phyloP scores from a whole-genome alignment of 2,329 filamentous ascomycete species.

The Exserohilum rostratum region DNA sequence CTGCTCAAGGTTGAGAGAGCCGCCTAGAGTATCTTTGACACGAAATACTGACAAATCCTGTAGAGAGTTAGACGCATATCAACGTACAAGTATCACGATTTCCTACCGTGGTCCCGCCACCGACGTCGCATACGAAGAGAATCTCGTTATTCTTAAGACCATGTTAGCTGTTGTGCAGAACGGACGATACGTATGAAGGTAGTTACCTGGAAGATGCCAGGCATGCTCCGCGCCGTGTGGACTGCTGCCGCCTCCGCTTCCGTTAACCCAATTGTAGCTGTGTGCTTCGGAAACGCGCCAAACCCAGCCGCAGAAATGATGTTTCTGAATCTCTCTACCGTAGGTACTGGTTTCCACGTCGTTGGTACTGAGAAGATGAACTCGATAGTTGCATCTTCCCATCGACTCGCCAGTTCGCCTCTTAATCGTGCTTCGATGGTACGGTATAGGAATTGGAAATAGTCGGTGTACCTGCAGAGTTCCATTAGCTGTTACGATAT shows the following conservation, averaged over 20 bases:
- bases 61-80: not conserved
- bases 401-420: slow-evolving; percentile 10
- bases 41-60: slow-evolving; percentile 36
- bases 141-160: slow-evolving; percentile 46
- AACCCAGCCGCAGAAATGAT: slow-evolving; percentile 59
- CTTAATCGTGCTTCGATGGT: slow-evolving; percentile 54
- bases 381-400: slow-evolving; percentile 53
- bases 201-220: slow-evolving; percentile 31
- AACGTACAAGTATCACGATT: not conserved
- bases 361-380: slow-evolving; percentile 65
- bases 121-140: slow-evolving; percentile 58
- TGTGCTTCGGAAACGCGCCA: slow-evolving; percentile 48
- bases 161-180: not conserved
- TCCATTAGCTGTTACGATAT: slow-evolving; percentile 49
- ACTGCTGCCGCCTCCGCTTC: slow-evolving; percentile 62
- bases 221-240: slow-evolving; percentile 47
- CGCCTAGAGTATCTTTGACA: slow-evolving; percentile 31
- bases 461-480: slow-evolving; percentile 52
- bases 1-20: slow-evolving; percentile 36
- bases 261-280: slow-evolving; percentile 54
- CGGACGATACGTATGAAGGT: not conserved
- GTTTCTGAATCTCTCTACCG: slow-evolving; percentile 58
- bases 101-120: slow-evolving; percentile 54
- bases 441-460: slow-evolving; percentile 54
- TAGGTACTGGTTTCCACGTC: slow-evolving; percentile 59